Conservation (phyloP, 2,329 filamentous ascomycete genomes). For the Colletotrichum siamense region DNA sequence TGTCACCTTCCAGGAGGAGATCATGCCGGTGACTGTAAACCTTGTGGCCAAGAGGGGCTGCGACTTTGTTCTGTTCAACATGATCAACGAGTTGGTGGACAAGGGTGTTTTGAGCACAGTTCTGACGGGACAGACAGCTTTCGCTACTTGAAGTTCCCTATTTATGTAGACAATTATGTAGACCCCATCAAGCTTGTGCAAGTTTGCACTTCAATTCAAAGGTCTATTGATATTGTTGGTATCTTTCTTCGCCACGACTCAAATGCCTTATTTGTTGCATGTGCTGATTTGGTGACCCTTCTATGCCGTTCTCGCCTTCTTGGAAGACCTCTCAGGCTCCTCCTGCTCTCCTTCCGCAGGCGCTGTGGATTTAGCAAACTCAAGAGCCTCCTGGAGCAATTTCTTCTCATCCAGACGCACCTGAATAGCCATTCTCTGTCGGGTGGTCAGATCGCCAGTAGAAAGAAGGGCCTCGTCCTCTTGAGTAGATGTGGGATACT, state of each 20-base stretch:
- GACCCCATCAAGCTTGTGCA: neutral
- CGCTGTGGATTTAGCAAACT: slow-evolving; percentile 30
- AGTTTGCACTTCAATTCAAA: neutral
- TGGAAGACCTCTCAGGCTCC: slow-evolving; percentile 33
- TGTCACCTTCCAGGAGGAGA: slow-evolving; percentile 42
- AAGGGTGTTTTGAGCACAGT: slow-evolving; percentile 40
- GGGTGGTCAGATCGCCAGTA: slow-evolving; percentile 31
- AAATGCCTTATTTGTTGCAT: neutral
- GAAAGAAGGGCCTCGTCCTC: slow-evolving; percentile 46
- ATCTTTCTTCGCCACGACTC: neutral
- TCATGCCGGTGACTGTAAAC: slow-evolving; percentile 46
- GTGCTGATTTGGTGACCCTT: neutral
- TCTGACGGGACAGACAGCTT: slow-evolving; percentile 33
- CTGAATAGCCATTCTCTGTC: slow-evolving; percentile 65
- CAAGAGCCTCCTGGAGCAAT: slow-evolving; percentile 59
- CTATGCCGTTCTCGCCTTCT: slow-evolving; percentile 29
- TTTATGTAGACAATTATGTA: neutral
- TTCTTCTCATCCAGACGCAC: slow-evolving; percentile 77
- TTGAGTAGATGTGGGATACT: slow-evolving; percentile 47
- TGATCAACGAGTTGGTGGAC: slow-evolving; percentile 44
- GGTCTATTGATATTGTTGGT: neutral
- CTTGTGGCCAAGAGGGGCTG: slow-evolving; percentile 47
- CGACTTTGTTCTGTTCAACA: slow-evolving; percentile 45
- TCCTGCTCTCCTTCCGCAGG: slow-evolving; percentile 23
- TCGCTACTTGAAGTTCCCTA: accelerated